Base-by-base conservation (phyloP, 176 grass and related monocot species). In the Saccharum spontaneum region DNA sequence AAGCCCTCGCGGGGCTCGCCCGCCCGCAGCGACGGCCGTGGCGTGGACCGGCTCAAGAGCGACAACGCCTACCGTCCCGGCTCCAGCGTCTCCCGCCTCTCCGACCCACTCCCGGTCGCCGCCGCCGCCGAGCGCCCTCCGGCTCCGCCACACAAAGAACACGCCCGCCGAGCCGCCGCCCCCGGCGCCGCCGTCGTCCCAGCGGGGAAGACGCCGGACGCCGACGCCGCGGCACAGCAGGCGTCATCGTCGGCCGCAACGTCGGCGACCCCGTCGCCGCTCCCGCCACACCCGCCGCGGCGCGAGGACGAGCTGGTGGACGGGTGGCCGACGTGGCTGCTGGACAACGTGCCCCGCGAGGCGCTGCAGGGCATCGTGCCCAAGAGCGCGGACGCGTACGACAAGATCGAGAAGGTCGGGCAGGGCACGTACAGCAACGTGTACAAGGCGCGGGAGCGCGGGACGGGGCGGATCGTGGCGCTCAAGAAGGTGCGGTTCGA, bases 381-480 rank as follows among this genome's bases (percentile, higher is more conserved):
- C 26, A 76, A 49, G 43, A 94, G 92, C 74, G 89, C 92, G 18
- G 89, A 94, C 75, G 88, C 87, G 4, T 94, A 90, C 81, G 89
- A 94, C 74, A 92, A 94, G 85, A 69, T 94, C 52, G 89, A 91
- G 31, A 91, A 94, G 86, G 76, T 92, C 14, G 91, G 91, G 8
- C 90, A 92, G 73, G 90, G 90, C 14, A 92, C 90, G 67, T 92
- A 92, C 84, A 92, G 90, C 87, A 92, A 92, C 76, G 90, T 92
- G 79, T 92, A 92, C 79, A 92, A 93, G 85, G 88, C 86, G 8
- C 87, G 89, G 43, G 92, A 95, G 73, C 84, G 92, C 57, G 89
- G 71, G 46, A 85, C 87, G 13, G 92, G 92, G 34, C 83, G 87
- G 31, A 20, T 94, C 15, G 89, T 94, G 69, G 87, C 89, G 70